Conservation (phyloP, 2,329 filamentous ascomycete genomes). For the Phialemoniopsis sp. region DNA sequence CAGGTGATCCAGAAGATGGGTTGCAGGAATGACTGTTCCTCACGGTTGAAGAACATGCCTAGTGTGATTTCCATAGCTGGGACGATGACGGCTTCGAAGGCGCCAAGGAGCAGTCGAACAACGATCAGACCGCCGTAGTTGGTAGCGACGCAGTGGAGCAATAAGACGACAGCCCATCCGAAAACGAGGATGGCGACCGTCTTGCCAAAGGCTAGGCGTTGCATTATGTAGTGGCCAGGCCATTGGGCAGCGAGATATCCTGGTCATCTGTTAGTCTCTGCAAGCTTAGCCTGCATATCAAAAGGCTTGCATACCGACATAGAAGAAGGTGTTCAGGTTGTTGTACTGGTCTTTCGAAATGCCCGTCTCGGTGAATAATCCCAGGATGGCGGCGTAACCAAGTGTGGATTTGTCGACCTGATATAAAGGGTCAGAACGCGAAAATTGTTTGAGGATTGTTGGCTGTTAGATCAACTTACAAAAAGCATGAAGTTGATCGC, state of each 20-base stretch:
- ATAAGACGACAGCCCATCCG: slow-evolving; percentile 27
- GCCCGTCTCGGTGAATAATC: slow-evolving; percentile 33
- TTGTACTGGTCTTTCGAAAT: slow-evolving; percentile 31
- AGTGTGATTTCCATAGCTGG: slow-evolving; percentile 35
- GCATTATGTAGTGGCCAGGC: slow-evolving; percentile 34
- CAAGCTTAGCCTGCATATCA: no score
- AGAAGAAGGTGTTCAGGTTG: slow-evolving; percentile 35
- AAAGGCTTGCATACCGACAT: no score
- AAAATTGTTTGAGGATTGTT: no score
- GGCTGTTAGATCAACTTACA: no score
- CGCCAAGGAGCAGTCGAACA: slow-evolving; percentile 29
- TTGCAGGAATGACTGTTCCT: slow-evolving; percentile 26
- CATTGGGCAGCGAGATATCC: slow-evolving; percentile 29
- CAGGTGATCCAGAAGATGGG: slow-evolving; percentile 26
- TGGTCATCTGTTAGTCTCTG: no score
- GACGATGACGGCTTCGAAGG: no score
- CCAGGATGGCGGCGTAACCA: slow-evolving; percentile 32
- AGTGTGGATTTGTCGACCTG: slow-evolving; percentile 35
- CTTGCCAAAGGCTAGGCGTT: slow-evolving; percentile 28
- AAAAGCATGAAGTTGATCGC: slow-evolving; percentile 30
- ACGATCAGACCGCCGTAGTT: slow-evolving; percentile 28
- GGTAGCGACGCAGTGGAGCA: slow-evolving; percentile 29
- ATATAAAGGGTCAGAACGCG: no score
- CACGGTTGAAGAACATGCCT: slow-evolving; percentile 30
- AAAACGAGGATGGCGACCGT: slow-evolving; percentile 26